A percentile compares a stretch with the other conserved stretches of the same genome.
Evolutionary conservation across 352 stramenopile species (phyloP).

Genomic region (Pythium pectinolyticum): DNA sequence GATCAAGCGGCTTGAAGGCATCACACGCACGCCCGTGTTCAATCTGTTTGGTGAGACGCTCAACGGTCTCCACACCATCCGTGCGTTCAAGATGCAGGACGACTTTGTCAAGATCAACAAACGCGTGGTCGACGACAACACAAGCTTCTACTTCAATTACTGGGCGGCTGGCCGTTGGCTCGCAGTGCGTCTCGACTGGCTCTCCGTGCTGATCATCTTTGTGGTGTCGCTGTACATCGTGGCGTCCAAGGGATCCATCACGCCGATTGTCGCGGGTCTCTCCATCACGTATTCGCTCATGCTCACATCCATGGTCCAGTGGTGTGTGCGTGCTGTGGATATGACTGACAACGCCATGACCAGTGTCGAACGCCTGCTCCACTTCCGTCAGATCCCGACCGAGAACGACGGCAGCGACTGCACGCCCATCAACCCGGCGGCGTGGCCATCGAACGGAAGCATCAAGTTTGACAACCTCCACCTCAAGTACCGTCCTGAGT

Average conservation of each 20-base stretch:
- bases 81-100: slow-evolving; percentile 55
- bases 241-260: slow-evolving; percentile 39
- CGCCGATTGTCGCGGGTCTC: slow-evolving; percentile 72
- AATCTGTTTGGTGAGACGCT: slow-evolving; percentile 91
- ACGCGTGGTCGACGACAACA: slow-evolving; percentile 38
- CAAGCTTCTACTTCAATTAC: slow-evolving; percentile 45
- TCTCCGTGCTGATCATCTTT: slow-evolving; percentile 85
- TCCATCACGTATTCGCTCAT: slow-evolving; percentile 88
- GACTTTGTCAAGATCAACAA: slow-evolving; percentile 37
- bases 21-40: slow-evolving; percentile 90
- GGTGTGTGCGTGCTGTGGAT: slow-evolving; percentile 87
- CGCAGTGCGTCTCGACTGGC: slow-evolving; percentile 86
- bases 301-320: slow-evolving; percentile 89
- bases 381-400: slow-evolving; percentile 76
- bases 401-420: slow-evolving; percentile 41
- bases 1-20: slow-evolving; percentile 93
- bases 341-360: slow-evolving; percentile 91
- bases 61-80: slow-evolving; percentile 92
- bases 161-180: slow-evolving; percentile 85
- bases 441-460: slow-evolving; percentile 27
- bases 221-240: slow-evolving; percentile 88
- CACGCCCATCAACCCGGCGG: slow-evolving; percentile 81
- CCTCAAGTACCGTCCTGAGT: slow-evolving; percentile 51
- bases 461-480: slow-evolving; percentile 43
- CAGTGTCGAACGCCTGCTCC: slow-evolving; percentile 63